phyloP scores from a whole-genome alignment of 257 asterid genomes.

The Solanum okadae region DNA sequence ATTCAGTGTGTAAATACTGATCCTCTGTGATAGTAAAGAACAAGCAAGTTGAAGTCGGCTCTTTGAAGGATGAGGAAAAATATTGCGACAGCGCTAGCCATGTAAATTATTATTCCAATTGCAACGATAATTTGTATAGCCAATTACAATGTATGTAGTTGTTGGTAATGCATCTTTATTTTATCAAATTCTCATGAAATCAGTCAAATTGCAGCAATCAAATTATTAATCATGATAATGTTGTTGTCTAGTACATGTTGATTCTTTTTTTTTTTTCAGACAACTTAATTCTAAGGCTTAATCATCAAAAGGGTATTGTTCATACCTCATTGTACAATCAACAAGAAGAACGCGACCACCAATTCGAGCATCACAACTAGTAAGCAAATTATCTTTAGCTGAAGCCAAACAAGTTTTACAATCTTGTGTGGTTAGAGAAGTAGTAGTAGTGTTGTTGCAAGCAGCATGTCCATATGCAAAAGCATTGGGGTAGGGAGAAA shows the following conservation, averaged over 20 bases:
- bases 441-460: constrained; percentile 24
- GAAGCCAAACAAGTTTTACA: constrained; percentile 48
- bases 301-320: constrained; percentile 63
- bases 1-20: not conserved
- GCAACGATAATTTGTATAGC: not conserved
- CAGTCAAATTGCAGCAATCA: not conserved
- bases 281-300: not conserved
- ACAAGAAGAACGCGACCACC: constrained; percentile 43
- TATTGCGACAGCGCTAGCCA: not conserved
- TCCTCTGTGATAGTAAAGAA: not conserved
- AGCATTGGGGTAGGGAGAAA: constrained; percentile 71
- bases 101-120: not conserved
- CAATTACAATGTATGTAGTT: not conserved
- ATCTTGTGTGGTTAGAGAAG: constrained; percentile 21
- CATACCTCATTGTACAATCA: constrained; percentile 66
- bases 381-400: constrained; percentile 37
- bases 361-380: constrained; percentile 35
- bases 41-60: not conserved
- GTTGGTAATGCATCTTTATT: not conserved
- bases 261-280: not conserved
- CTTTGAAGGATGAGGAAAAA: not conserved
- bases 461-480: constrained; percentile 74
- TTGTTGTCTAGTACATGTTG: not conserved
- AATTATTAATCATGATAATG: not conserved
- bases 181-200: not conserved